Base-by-base conservation (phyloP, 2,329 filamentous ascomycete species). In the Neonectria hederae region DNA sequence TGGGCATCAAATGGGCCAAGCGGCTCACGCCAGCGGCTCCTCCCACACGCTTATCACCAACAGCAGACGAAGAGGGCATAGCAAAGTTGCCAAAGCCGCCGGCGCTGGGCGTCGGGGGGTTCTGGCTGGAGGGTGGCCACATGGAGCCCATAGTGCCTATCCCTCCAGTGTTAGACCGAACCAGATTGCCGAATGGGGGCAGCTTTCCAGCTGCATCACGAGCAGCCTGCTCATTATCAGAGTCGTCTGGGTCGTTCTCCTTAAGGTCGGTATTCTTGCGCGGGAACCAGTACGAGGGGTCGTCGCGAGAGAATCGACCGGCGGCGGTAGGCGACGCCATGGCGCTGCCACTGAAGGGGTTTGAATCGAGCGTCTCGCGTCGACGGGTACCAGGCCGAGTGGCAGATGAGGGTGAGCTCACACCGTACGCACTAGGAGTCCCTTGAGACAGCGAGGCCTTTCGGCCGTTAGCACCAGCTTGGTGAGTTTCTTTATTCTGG, bases 1-100 rank as follows among this genome's bases (percentile, higher is more conserved):
- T 97, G 21, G 89, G 89, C 70, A 97, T 90, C 22, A 97, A 79
- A 74, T 93, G 93, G 69, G 94, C 95, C 73, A 97, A 89, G 28
- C 94, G 90, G 76, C 94, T 97, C 75, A 93, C 92, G 3, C 92
- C 89, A 62, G 91, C 85, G 28, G 87, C 79, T 74, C 87, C 90
- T 28, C 89, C 90, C 72, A 91, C 87, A 10, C 92, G 89, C 81
- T 96, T 97, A 59, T 97, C 93, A 4, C 85, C 82, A 30, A 88
- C 83, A 7, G 86, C 80, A 19, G 86, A 83, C 35, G 85, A 83
- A 30, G 87, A 79, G 52, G 81, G 79, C 56, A 97, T 78, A n/a
- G 92, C 90, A 78, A 98, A 98, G 73, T 90, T 96, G 11, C 95
- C 95, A 79, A 99, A 99, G 22, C 90, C 90, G 35, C 95, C 94